These are phyloP conservation scores for Orbilia brochopaga DNA, from an alignment of 2,329 filamentous ascomycete species.

Conservation along the genomic window DNA sequence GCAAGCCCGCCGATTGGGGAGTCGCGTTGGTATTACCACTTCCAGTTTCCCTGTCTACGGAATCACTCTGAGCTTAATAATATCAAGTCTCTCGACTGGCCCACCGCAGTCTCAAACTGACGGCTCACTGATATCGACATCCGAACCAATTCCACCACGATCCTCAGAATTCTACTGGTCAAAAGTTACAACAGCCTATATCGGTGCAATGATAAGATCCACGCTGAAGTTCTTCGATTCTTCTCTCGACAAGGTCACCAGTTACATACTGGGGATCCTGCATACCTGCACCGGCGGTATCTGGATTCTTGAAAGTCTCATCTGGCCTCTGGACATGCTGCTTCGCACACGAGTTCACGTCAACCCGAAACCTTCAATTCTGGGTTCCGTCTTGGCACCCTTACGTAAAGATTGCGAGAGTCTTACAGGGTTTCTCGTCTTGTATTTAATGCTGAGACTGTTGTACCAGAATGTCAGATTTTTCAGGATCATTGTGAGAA, in stretches of 20 bases:
- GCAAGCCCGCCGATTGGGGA: constrained; percentile 14
- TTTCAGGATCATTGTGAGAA: constrained; percentile 15
- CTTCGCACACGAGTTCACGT: constrained; percentile 36
- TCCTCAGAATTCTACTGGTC: background rate
- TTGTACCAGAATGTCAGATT: constrained; percentile 20
- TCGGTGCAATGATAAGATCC: background rate
- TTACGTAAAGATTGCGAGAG: constrained; percentile 21
- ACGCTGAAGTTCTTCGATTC: constrained; percentile 12
- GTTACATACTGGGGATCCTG: constrained; percentile 3
- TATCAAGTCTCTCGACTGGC: background rate
- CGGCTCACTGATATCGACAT: background rate
- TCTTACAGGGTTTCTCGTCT: constrained; percentile 11
- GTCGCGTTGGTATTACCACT: constrained; percentile 14
- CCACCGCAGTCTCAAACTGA: background rate
- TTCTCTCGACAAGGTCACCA: constrained; percentile 12
- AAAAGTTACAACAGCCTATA: background rate
- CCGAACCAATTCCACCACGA: background rate
- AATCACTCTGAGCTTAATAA: background rate
- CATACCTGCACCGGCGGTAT: constrained; percentile 2
- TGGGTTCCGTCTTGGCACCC: constrained; percentile 8
- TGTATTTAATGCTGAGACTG: background rate
- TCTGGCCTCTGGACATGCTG: constrained; percentile 19
- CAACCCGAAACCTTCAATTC: constrained; percentile 15
- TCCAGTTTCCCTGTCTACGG: background rate
- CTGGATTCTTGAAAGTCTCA: background rate